phyloP scores from a whole-genome alignment of 768 basidiomycete genomes.

The Nidularia pulvinata region DNA sequence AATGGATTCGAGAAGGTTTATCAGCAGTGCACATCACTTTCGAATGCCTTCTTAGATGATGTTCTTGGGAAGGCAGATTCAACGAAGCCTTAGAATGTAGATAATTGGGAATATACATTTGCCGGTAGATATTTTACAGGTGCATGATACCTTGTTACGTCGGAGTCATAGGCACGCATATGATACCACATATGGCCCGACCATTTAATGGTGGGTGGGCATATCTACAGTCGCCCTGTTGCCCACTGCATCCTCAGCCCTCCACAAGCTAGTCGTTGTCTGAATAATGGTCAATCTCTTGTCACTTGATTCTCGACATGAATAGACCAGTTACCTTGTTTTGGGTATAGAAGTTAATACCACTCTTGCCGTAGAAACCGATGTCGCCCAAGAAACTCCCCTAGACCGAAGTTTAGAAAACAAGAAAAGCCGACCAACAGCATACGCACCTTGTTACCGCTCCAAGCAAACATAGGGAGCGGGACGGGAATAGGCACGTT shows the following conservation, averaged over 20 bases:
- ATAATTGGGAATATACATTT: too few relatives aligned
- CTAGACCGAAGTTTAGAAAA: slow-evolving; percentile 17
- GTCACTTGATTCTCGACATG: neutral
- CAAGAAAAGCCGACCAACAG: too few relatives aligned
- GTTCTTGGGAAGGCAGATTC: slow-evolving; percentile 29
- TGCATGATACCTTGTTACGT: too few relatives aligned
- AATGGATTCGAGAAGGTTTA: slow-evolving; percentile 78
- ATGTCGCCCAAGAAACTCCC: slow-evolving; percentile 84
- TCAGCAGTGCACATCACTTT: slow-evolving; percentile 71
- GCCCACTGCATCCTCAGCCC: slow-evolving; percentile 79
- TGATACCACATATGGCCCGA: too few relatives aligned
- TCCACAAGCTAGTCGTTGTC: slow-evolving; percentile 96
- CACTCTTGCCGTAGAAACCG: slow-evolving; percentile 91
- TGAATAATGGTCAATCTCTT: slow-evolving; percentile 18
- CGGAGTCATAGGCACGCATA: too few relatives aligned
- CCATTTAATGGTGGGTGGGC: slow-evolving; percentile 71
- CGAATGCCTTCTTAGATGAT: slow-evolving; percentile 79
- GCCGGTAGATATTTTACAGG: too few relatives aligned
- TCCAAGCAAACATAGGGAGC: slow-evolving; percentile 93
- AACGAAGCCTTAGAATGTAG: neutral
- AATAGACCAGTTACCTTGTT: slow-evolving; percentile 61
- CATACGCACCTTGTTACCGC: slow-evolving; percentile 76
- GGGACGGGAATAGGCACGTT: slow-evolving; percentile 95
- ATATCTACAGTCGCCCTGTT: slow-evolving; percentile 83
- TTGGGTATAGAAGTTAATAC: slow-evolving; percentile 95